Conservation (phyloP, 2,329 filamentous ascomycete genomes). For the Aspergillus sclerotialis region DNA sequence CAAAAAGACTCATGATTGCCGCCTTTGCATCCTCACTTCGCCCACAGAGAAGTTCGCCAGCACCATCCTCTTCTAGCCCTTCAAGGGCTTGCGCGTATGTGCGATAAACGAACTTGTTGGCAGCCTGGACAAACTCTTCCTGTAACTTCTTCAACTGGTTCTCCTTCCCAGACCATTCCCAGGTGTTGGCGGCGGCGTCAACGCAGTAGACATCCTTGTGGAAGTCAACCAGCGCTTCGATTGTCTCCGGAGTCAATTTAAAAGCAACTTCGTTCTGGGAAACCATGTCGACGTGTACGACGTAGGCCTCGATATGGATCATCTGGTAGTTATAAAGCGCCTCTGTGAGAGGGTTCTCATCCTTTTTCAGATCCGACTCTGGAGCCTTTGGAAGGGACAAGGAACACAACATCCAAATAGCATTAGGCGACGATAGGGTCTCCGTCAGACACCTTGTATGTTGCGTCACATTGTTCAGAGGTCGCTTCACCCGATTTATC, state of each 20-base stretch:
- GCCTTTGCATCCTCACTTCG: constrained; percentile 91
- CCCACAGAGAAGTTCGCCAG: constrained; percentile 84
- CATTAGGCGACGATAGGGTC: constrained; percentile 79
- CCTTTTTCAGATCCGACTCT: constrained; percentile 73
- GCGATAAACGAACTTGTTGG: constrained; percentile 95
- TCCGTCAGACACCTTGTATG: constrained; percentile 94
- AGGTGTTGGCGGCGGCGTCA: constrained; percentile 80
- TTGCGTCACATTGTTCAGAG: constrained; percentile 92
- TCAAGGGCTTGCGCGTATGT: constrained; percentile 84
- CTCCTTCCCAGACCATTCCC: constrained; percentile 95
- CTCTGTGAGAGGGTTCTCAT: constrained; percentile 75
- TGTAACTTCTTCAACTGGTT: constrained; percentile 94
- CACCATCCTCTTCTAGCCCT: constrained; percentile 92
- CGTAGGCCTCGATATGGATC: constrained; percentile 90
- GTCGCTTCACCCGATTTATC: constrained; percentile 93
- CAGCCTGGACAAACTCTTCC: constrained; percentile 89
- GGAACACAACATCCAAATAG: constrained; percentile 91
- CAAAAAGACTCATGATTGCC: constrained; percentile 76
- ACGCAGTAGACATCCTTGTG: constrained; percentile 94
- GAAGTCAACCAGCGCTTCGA: constrained; percentile 87
- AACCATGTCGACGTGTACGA: constrained; percentile 99
- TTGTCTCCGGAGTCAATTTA: constrained; percentile 92
- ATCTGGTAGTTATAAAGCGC: constrained; percentile 89
- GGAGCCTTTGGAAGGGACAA: constrained; percentile 88
- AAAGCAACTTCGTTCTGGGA: constrained; percentile 94